A percentile compares a stretch with the other conserved stretches of the same genome.
These are phyloP conservation scores for Kurtzmaniella natalensis DNA, from an alignment of 1,139 yeast genomes.

Conservation along the genomic window DNA sequence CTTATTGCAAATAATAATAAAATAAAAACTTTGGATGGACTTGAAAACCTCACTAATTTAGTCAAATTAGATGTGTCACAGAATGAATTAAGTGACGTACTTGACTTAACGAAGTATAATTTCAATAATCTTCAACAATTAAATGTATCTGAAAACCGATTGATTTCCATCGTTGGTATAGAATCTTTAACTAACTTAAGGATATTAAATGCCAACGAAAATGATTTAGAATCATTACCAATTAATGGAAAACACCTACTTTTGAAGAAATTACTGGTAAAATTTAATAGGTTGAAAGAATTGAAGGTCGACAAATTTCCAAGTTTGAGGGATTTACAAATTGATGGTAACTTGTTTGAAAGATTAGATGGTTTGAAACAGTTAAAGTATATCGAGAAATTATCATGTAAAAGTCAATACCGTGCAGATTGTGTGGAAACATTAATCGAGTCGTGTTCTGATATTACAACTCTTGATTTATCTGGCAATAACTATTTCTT, in stretches of 20 bases:
- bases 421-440: conserved; percentile 16
- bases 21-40: conserved; percentile 31
- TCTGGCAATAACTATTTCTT: conserved; percentile 24
- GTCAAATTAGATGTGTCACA: conserved; percentile 37
- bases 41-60: conserved; percentile 38
- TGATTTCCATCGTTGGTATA: conserved; percentile 30
- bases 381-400: conserved; percentile 35
- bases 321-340: conserved; percentile 37
- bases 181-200: conserved; percentile 33
- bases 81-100: conserved; percentile 34
- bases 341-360: conserved; percentile 42
- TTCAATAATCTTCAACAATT: conserved; percentile 43
- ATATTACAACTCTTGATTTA: conserved; percentile 29
- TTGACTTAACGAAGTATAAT: conserved; percentile 33
- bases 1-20: conserved; percentile 31
- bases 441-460: conserved; percentile 16
- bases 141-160: conserved; percentile 39
- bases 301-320: conserved; percentile 34
- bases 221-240: conserved; percentile 24
- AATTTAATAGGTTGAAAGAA: conserved; percentile 30
- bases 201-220: conserved; percentile 41
- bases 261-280: conserved; percentile 42
- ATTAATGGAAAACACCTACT: conserved; percentile 21
- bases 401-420: conserved; percentile 38
- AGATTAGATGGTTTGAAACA: conserved; percentile 21